Evolutionary conservation across 768 basidiomycete species (phyloP).

Genomic region (Trichaptum fuscoviolaceum): DNA sequence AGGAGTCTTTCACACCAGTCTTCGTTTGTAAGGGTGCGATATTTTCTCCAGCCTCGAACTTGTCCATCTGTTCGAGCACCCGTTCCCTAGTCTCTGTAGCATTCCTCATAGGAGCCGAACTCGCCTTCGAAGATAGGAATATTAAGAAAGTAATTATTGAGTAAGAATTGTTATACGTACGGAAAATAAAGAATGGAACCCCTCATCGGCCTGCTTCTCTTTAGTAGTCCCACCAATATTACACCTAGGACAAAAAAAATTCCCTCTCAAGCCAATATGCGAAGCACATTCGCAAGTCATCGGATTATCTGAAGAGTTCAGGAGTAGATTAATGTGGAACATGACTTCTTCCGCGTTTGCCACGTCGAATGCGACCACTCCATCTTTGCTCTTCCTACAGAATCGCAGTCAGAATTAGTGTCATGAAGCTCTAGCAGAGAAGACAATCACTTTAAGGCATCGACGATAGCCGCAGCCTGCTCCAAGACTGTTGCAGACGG

Average conservation of each 20-base stretch:
- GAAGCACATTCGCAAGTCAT: slow-evolving; percentile 18
- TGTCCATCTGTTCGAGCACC: too few species aligned
- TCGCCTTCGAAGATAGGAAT: slow-evolving; percentile 10
- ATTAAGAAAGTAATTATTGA: slow-evolving; percentile 12
- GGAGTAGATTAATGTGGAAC: slow-evolving; percentile 24
- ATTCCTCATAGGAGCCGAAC: background rate
- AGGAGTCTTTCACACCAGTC: too few species aligned
- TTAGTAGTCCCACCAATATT: slow-evolving; percentile 12
- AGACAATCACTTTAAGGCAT: slow-evolving; percentile 15
- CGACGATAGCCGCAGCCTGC: slow-evolving; percentile 19
- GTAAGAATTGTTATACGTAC: background rate
- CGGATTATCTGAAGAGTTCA: slow-evolving; percentile 19
- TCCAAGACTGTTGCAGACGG: slow-evolving; percentile 21
- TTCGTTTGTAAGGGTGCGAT: too few species aligned
- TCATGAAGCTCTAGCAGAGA: too few species aligned
- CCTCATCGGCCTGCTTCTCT: slow-evolving; percentile 1
- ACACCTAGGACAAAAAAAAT: slow-evolving; percentile 16
- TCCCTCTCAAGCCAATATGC: slow-evolving; percentile 14
- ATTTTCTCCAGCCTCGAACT: too few species aligned
- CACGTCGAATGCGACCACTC: slow-evolving; percentile 18
- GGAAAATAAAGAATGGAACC: slow-evolving; percentile 3
- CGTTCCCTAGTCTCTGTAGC: background rate
- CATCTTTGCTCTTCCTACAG: slow-evolving; percentile 13
- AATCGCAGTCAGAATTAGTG: too few species aligned
- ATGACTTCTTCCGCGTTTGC: slow-evolving; percentile 23